Evolutionary conservation across 257 asterid genomes (phyloP), one percentile per base, ranked within the genome.

Genomic region (Parsonsia alboflavescens): DNA sequence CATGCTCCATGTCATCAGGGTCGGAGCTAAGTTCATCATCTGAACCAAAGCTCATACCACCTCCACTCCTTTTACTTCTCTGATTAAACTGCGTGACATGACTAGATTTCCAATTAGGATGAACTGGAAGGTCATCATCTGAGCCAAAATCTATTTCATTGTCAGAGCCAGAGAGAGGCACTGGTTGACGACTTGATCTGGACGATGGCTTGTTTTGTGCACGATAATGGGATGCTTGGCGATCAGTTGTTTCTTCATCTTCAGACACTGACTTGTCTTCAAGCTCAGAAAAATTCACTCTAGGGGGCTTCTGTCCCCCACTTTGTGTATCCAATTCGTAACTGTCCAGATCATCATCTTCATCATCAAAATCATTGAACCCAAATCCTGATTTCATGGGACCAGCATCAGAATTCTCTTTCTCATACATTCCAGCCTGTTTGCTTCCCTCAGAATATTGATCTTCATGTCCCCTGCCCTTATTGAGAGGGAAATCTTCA

Each of bases 291-390:
- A 90, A 87, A 81, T 84, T 82, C 68, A 93, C 81, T 77, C 80
- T 79, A 64, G 96, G 75, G 80, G 75, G 74, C 77, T 78, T 87
- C 7, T 79, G 82, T 76, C 53, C 83, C 56, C 84, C 93, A 71
- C 85, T 88, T 73, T 72, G 88, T 72, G 83, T 78, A 78, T 88
- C 97, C 76, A 94, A 50, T 77, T 94, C 99, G 61, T 92, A 94
- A 81, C 86, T 94, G 73, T 90, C 92, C 50, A 94, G 78, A 77
- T 88, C 95, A 79, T 93, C 98, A 33, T 89, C 96, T 7, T 93
- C 93, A 69, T 93, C 98, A 73, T 92, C 97, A 71, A 94, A 94
- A 84, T 94, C 99, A 48, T 94, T 85, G 86, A 94, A 92, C 72
- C 97, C 98, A 28, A 52, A 33, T 75, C 88, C 85, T 15, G 84